Evolutionary conservation across 2,329 filamentous ascomycete species (phyloP).

Genomic region (Aschersonia sp.): DNA sequence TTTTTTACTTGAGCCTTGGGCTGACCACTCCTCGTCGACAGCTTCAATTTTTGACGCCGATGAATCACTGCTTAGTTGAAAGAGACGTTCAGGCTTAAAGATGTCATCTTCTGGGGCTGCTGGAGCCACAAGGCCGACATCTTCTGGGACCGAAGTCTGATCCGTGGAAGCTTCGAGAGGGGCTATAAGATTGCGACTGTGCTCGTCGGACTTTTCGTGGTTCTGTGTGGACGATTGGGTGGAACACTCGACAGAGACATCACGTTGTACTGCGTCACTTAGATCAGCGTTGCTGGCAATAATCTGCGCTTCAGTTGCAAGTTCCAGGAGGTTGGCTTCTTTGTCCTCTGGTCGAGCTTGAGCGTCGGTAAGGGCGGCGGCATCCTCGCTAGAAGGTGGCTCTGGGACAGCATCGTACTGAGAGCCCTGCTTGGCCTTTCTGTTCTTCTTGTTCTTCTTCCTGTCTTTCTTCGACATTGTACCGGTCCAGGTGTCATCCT

Average conservation of each 20-base stretch:
- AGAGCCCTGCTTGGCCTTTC: conserved; percentile 2
- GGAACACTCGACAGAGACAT: conserved; percentile 1
- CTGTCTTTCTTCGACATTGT: conserved; percentile 13
- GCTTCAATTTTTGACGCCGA: too few species aligned
- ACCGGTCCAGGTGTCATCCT: conserved; percentile 2
- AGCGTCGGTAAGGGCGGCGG: conserved; percentile 2
- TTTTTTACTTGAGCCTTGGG: not conserved
- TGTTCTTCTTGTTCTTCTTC: conserved; percentile 13
- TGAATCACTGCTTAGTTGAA: too few species aligned
- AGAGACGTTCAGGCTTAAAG: too few species aligned
- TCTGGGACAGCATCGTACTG: conserved; percentile 2
- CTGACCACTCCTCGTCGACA: too few species aligned
- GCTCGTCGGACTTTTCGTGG: not conserved
- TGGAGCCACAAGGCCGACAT: too few species aligned
- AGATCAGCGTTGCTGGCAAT: conserved; percentile 1
- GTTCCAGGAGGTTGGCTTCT: conserved; percentile 3
- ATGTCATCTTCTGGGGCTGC: too few species aligned
- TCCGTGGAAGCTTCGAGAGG: too few species aligned
- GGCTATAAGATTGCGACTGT: not conserved
- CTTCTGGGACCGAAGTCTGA: too few species aligned
- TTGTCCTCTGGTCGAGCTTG: conserved; percentile 6
- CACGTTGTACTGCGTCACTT: conserved; percentile 3
- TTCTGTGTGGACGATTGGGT: not conserved
- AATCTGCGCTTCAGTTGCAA: conserved; percentile 5
- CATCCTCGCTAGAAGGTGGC: conserved; percentile 3